These are phyloP conservation scores for Pseudopyricularia javanii DNA, from an alignment of 2,329 filamentous ascomycete species.

Conservation along the genomic window DNA sequence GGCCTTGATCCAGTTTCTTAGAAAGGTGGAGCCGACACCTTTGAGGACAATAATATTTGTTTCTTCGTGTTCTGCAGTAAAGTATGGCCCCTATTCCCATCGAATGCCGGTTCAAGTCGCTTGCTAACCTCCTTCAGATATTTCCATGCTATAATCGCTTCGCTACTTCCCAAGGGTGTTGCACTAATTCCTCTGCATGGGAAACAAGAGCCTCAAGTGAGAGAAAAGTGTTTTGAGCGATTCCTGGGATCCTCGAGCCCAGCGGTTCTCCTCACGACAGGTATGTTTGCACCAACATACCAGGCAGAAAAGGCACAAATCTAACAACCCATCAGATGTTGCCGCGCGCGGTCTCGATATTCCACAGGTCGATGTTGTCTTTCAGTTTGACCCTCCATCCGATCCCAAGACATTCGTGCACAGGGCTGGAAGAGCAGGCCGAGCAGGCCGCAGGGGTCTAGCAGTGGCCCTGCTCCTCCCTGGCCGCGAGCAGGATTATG, in stretches of 20 bases:
- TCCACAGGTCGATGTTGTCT: conserved; percentile 78
- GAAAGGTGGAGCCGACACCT: conserved; percentile 57
- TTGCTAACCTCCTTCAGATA: not conserved
- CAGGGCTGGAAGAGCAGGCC: conserved; percentile 76
- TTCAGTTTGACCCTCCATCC: conserved; percentile 72
- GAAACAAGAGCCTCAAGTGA: conserved; percentile 78
- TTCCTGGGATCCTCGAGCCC: conserved; percentile 67
- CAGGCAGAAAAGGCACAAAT: not conserved
- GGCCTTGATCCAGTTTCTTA: conserved; percentile 57
- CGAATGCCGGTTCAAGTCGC: not conserved
- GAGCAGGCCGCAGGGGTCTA: conserved; percentile 76
- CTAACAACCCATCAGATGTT: conserved; percentile 47
- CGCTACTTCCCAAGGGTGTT: conserved; percentile 56
- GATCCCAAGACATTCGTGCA: conserved; percentile 95
- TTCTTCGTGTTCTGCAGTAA: conserved; percentile 86
- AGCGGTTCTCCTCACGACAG: conserved; percentile 62
- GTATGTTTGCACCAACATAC: not conserved
- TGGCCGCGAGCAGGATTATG: conserved; percentile 79
- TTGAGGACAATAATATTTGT: conserved; percentile 85
- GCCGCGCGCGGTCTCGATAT: conserved; percentile 86
- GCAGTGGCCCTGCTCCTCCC: conserved; percentile 78
- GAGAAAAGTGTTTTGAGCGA: conserved; percentile 73
- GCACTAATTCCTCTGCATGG: conserved; percentile 75
- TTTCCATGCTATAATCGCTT: conserved; percentile 68
- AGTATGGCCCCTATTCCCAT: conserved; percentile 41